phyloP scores from a whole-genome alignment of 2,329 filamentous ascomycete species.

The Aspergillus sp. region DNA sequence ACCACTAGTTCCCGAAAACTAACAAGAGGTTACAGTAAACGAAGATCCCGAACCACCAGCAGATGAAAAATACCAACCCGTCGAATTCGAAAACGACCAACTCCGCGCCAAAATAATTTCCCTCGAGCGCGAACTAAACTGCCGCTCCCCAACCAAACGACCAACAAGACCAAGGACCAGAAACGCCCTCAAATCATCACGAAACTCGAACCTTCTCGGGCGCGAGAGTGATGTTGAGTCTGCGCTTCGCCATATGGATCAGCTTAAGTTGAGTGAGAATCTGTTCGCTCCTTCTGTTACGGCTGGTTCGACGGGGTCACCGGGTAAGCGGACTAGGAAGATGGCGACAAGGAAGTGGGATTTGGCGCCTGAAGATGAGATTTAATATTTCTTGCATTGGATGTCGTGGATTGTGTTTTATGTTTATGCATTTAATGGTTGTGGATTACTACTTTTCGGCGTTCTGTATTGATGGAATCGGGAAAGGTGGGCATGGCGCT shows the following conservation, averaged over 20 bases:
- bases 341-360: conserved; percentile 44
- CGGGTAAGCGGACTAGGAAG: conserved; percentile 37
- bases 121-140: conserved; percentile 59
- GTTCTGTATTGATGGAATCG: no score
- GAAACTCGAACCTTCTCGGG: conserved; percentile 24
- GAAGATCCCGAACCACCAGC: conserved; percentile 44
- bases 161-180: conserved; percentile 27
- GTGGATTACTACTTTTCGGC: no score
- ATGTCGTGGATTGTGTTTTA: neutral
- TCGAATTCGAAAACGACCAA: conserved; percentile 65
- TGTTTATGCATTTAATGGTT: no score
- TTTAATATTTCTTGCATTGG: conserved; percentile 8
- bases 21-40: conserved; percentile 31
- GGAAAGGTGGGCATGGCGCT: no score
- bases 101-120: conserved; percentile 59
- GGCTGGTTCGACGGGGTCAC: conserved; percentile 8
- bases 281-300: conserved; percentile 24
- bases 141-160: conserved; percentile 55
- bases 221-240: conserved; percentile 37
- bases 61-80: conserved; percentile 56
- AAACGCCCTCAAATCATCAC: conserved; percentile 19
- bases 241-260: conserved; percentile 32
- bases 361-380: conserved; percentile 37
- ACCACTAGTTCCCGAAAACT: conserved; percentile 1
- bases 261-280: conserved; percentile 31